A percentile compares a stretch with the other conserved stretches of the same genome.
Conservation (phyloP, 768 basidiomycete species). For the Rhizopogon vesiculosus region DNA sequence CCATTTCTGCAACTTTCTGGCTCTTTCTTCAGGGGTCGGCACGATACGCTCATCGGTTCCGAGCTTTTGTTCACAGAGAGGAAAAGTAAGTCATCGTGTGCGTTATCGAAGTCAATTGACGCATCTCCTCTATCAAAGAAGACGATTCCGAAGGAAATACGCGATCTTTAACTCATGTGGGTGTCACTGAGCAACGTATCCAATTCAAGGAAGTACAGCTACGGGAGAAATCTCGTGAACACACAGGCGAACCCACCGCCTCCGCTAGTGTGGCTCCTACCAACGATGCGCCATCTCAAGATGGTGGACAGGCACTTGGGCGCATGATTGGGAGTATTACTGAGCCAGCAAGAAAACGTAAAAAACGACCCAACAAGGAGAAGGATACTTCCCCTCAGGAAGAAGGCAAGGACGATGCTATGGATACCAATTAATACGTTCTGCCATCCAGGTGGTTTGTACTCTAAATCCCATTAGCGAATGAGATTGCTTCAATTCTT, state of each 20-base stretch:
- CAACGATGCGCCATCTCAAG: background rate
- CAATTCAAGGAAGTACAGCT: slow-evolving; percentile 71
- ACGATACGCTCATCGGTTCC: slow-evolving; percentile 66
- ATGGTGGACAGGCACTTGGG: background rate
- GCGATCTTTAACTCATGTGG: slow-evolving; percentile 48
- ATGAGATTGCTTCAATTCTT: too few relatives aligned
- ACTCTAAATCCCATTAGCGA: too few relatives aligned
- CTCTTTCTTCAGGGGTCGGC: slow-evolving; percentile 65
- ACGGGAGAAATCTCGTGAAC: slow-evolving; percentile 28
- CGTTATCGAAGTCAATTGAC: background rate
- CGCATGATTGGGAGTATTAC: background rate
- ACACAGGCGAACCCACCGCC: too few relatives aligned
- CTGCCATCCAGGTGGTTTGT: background rate
- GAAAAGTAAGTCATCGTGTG: slow-evolving; percentile 39
- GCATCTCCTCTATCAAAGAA: slow-evolving; percentile 28
- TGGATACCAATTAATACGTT: background rate
- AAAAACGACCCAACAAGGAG: background rate
- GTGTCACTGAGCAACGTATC: slow-evolving; percentile 64
- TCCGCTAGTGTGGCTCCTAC: background rate
- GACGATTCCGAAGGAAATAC: slow-evolving; percentile 46
- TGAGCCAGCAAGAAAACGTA: background rate
- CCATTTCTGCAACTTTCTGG: slow-evolving; percentile 78
- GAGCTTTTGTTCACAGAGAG: slow-evolving; percentile 73
- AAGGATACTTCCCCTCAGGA: background rate
- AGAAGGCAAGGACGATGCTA: background rate